Evolutionary conservation across 495 filamentous ascomycete genomes (phyloP), one percentile per base, ranked within the genome.

Genomic region (Tuber borchii): DNA sequence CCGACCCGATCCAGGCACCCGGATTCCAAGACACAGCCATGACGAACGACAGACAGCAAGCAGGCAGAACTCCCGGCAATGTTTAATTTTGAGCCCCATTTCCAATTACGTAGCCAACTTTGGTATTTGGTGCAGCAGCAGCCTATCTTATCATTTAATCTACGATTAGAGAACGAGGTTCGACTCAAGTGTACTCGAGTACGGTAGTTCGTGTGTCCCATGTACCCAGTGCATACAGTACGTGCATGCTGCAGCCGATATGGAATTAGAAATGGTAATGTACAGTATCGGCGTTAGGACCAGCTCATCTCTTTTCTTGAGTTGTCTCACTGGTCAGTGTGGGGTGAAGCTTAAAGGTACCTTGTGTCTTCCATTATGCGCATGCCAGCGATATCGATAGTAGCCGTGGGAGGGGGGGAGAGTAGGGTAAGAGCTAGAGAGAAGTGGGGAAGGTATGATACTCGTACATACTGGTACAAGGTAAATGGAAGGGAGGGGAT

Each of bases 1-100:
- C 42, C 19, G 68, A 73, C 43, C 71, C 65, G 68, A 77, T 74
- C 71, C 71, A 78, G 34, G 40, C 70, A 76, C 74, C 76, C 73
- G 74, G 74, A 73, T 74, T 45, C 69, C 26, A 34, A 31, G 56
- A 65, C 56, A 65, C n/a, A 17, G n/a, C 56, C 10, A 65, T 20
- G n/a, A 37, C 26, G 37, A 42, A 45, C n/a, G 56, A 26, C 26
- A 26, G 31, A 43, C 26, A 71, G 69, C 43, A 46, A n/a, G 46
- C 46, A 40, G 61, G 17, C 19, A 65, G 70, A 26, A 42, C n/a
- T 61, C 69, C 69, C 71, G n/a, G 76, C 71, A 79, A 77, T 34
- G 70, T 76, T 75, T 76, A 75, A 75, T 71, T 75, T 73, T 75
- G 56, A 79, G 76, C 76, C 76, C 74, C 77, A 70, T 73, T 73